phyloP scores from a whole-genome alignment of 345 rosid species.

The Anacardium occidentale region DNA sequence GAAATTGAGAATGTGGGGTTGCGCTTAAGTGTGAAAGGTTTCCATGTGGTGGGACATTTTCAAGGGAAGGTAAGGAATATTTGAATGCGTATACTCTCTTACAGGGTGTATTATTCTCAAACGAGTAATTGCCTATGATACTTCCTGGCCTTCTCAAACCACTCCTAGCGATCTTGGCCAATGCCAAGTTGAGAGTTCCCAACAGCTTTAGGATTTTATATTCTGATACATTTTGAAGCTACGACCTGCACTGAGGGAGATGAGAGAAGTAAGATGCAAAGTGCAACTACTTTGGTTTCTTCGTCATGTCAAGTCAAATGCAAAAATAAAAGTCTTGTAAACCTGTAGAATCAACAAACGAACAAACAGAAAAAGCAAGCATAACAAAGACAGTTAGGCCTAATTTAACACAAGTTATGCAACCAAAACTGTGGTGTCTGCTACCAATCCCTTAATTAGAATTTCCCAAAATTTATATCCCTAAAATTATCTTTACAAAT shows the following conservation, averaged over 20 bases:
- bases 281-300: slow-evolving; percentile 14
- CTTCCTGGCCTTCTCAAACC: slow-evolving; percentile 52
- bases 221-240: neutral
- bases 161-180: slow-evolving; percentile 48
- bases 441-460: neutral
- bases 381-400: neutral
- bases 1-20: slow-evolving; percentile 38
- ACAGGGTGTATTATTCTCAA: slow-evolving; percentile 19
- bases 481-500: too few relatives aligned
- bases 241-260: slow-evolving; percentile 20
- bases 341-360: neutral
- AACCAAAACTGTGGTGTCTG: neutral
- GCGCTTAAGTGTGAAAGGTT: slow-evolving; percentile 26
- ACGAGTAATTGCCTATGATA: slow-evolving; percentile 21
- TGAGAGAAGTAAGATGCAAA: slow-evolving; percentile 17
- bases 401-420: slow-evolving; percentile 2
- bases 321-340: slow-evolving; percentile 14
- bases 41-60: slow-evolving; percentile 19
- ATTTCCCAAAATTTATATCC: neutral
- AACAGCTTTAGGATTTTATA: slow-evolving; percentile 1
- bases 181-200: slow-evolving; percentile 44
- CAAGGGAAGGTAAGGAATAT: slow-evolving; percentile 24
- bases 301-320: slow-evolving; percentile 30
- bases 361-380: slow-evolving; percentile 1
- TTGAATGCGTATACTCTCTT: slow-evolving; percentile 15